Evolutionary conservation across 768 basidiomycete genomes (phyloP).

Genomic region (Pholiota molesta): DNA sequence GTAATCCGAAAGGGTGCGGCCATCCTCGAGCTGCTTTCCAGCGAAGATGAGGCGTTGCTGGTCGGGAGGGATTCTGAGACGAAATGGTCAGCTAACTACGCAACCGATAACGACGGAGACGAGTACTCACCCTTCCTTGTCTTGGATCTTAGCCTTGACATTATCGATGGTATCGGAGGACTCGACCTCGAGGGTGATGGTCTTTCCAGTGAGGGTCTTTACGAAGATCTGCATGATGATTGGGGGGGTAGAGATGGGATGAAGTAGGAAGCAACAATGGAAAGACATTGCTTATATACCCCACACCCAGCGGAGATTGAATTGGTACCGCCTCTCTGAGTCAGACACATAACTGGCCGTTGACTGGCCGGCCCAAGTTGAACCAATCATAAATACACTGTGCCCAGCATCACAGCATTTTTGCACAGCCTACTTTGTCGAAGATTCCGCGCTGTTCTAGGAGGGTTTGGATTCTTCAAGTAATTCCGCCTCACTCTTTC

Average conservation of each 20-base stretch:
- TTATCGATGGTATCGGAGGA: slow-evolving; percentile 74
- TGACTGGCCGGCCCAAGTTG: not conserved
- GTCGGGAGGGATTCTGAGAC: slow-evolving; percentile 68
- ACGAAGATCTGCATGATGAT: slow-evolving; percentile 73
- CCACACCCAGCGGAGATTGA: slow-evolving; percentile 39
- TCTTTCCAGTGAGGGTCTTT: slow-evolving; percentile 71
- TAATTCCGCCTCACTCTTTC: not conserved
- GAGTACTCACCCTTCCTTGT: slow-evolving; percentile 73
- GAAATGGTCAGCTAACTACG: slow-evolving; percentile 13
- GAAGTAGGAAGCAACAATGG: not conserved
- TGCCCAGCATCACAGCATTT: not conserved
- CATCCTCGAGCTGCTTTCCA: slow-evolving; percentile 85
- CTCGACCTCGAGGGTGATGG: slow-evolving; percentile 76
- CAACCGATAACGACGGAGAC: not conserved
- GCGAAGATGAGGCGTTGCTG: slow-evolving; percentile 82
- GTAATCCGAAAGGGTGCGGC: slow-evolving; percentile 72
- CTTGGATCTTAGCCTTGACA: slow-evolving; percentile 84
- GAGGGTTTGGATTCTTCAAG: not conserved
- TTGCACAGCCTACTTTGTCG: not conserved
- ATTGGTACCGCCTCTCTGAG: slow-evolving; percentile 33
- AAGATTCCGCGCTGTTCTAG: not conserved
- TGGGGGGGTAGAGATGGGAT: slow-evolving; percentile 10
- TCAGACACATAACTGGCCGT: slow-evolving; percentile 18
- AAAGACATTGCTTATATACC: slow-evolving; percentile 26
- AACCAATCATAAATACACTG: slow-evolving; percentile 12